Evolutionary conservation across 768 basidiomycete species (phyloP).

Genomic region (Russula dissimulans): DNA sequence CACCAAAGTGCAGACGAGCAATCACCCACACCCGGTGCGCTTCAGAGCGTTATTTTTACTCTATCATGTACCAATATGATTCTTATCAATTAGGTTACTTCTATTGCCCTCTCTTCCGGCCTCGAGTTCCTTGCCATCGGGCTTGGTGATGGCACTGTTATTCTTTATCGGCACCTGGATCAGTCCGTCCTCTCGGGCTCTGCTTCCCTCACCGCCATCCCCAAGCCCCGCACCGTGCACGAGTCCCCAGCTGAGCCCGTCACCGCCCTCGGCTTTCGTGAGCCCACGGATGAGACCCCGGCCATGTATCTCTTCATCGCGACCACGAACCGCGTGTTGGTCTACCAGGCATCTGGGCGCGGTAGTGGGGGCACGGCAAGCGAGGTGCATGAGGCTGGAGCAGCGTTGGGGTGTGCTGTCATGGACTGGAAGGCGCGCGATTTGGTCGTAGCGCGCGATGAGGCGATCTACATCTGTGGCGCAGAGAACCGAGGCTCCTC

Average conservation of each 20-base stretch:
- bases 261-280: slow-evolving; percentile 84
- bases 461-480: slow-evolving; percentile 83
- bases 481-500: slow-evolving; percentile 75
- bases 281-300: slow-evolving; percentile 34
- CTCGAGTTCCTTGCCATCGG: slow-evolving; percentile 86
- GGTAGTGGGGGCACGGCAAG: slow-evolving; percentile 56
- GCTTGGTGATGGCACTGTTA: slow-evolving; percentile 88
- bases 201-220: slow-evolving; percentile 60
- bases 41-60: not conserved
- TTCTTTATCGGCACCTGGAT: slow-evolving; percentile 85
- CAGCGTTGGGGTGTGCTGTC: slow-evolving; percentile 72
- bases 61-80: not conserved
- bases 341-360: slow-evolving; percentile 64
- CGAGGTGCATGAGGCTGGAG: slow-evolving; percentile 81
- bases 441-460: slow-evolving; percentile 81
- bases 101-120: slow-evolving; percentile 66
- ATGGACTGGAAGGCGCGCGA: slow-evolving; percentile 67
- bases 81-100: slow-evolving; percentile 34
- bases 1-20: slow-evolving; percentile 64
- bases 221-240: slow-evolving; percentile 77
- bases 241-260: slow-evolving; percentile 84
- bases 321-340: slow-evolving; percentile 76
- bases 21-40: slow-evolving; percentile 67
- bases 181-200: slow-evolving; percentile 71
- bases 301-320: slow-evolving; percentile 67